These are phyloP conservation scores for Corinectria fuckeliana DNA, from an alignment of 2,329 filamentous ascomycete species.

Conservation along the genomic window DNA sequence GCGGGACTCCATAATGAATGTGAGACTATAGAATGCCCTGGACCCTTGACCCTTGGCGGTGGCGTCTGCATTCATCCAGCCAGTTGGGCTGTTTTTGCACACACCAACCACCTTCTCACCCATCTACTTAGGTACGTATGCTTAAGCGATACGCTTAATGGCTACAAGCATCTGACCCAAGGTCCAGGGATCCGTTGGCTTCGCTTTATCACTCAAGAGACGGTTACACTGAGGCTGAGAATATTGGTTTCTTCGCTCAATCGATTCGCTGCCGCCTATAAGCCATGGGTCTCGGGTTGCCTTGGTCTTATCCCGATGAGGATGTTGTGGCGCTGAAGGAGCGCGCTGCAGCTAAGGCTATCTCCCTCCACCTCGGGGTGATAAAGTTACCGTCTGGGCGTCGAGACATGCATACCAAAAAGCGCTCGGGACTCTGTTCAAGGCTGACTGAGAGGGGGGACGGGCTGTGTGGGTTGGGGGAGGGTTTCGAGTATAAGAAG, in stretches of 20 bases:
- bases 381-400: neutral
- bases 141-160: neutral
- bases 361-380: neutral
- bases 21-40: neutral
- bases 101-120: too few species aligned
- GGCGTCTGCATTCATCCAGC: neutral
- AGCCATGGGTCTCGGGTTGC: neutral
- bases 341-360: neutral
- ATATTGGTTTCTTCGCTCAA: neutral
- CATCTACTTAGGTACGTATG: too few species aligned
- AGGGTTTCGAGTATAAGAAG: neutral
- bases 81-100: neutral
- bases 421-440: neutral
- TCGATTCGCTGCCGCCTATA: neutral
- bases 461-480: neutral
- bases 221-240: neutral
- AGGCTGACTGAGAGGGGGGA: neutral
- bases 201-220: neutral
- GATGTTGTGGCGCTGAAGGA: neutral
- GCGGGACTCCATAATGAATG: neutral
- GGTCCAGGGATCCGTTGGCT: neutral
- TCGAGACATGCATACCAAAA: neutral
- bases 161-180: neutral
- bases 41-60: too few species aligned
- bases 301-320: neutral